Base-by-base conservation (phyloP, 2,329 filamentous ascomycete genomes). In the Bisporella sp. region DNA sequence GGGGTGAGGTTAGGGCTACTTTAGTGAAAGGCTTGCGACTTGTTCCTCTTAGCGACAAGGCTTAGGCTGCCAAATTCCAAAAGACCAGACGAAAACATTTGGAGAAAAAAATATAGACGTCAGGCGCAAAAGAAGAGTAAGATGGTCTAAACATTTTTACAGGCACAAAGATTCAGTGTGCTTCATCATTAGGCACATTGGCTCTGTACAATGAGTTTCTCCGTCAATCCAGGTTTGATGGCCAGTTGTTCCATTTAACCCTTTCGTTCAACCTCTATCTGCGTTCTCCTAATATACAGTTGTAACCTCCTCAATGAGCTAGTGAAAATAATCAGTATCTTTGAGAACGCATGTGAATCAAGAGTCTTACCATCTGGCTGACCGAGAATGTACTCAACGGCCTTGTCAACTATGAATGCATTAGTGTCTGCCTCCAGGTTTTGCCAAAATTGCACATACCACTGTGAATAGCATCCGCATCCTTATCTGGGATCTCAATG, bases 401-500 rank as follows among this genome's bases (percentile, higher is more conserved):
- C 85, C 75, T 88, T 82, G 67, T 85, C 83, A 64, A 89, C 85
- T 88, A 64, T 61, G 46, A 54, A 51, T 45, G 45, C 40, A 52
- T 54, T 46, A 39, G 39, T 42, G 43, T 42, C 21, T 33, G 32
- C 28, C 39, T n/a, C 13, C 28, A 11, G 6, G 1, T 5, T 1
- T 9, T 35, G 46, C 7, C 41, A 33, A 4, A 47, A 13, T 28
- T 39, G 28, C 13, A 73, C 84, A 62, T 82, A 87, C 84, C 81
- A 68, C 84, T 87, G 74, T 85, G 83, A 67, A 89, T 87, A 55
- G 79, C 77, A 69, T 89, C 85, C 54, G 85, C 85, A 67, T 88
- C 83, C 75, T 88, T 88, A 71, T 89, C 85, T 62, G 85, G 85
- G 64, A 89, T 89, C 73, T 89, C 85, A 72, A 89, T 85, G 77